Evolutionary conservation across 106 monocot species (phyloP), one percentile per base, ranked within the genome.

Genomic region (Apostasia ramifera): DNA sequence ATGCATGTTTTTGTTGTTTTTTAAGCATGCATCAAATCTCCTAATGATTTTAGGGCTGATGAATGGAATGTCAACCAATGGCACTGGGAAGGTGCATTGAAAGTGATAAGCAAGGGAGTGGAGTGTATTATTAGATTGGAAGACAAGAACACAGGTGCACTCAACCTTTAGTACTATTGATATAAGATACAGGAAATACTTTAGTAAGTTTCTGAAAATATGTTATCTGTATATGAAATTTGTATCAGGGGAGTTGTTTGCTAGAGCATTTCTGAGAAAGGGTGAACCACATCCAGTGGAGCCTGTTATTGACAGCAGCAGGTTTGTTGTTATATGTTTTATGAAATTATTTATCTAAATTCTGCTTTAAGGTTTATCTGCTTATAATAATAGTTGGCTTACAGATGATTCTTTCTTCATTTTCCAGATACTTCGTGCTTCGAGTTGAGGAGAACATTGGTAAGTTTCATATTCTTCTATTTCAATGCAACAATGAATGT

Each of bases 41-140:
- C 37, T 69, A 14, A 37, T 77, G 56, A 53, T 42, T 67, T 57
- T 73, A 98, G 97, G 73, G 97, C 97, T 66, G 97, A 98, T 85
- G 97, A 98, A 76, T 98, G 97, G 97, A 76, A 98, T 85, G 89
- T 98, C n/a, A 98, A 98, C 73, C 89, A 98, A 71, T 98, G 97
- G 97, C 79, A 69, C 2, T 98, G 97, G 97, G 97, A 92, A 63
- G 97, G 97, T 42, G 70, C 71, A 66, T 63, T 98, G 57, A 98
- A 90, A 74, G 97, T 98, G 47, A 73, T 92, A 63, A 90, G 92
- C 85, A 98, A 87, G 74, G 92, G 89, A 26, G 89, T 92, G 66
- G 87, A 98, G 63, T 98, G 97, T 70, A 83, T 87, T 69, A 92
- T 98, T 57, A 82, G 56, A 77, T 77, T 98, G 39, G 95, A 89